Percentiles rank a stretch among this genome's conserved stretches.
phyloP scores from a whole-genome alignment of 371 early-diverging fungal genomes.

The Mucor circinelloides region DNA sequence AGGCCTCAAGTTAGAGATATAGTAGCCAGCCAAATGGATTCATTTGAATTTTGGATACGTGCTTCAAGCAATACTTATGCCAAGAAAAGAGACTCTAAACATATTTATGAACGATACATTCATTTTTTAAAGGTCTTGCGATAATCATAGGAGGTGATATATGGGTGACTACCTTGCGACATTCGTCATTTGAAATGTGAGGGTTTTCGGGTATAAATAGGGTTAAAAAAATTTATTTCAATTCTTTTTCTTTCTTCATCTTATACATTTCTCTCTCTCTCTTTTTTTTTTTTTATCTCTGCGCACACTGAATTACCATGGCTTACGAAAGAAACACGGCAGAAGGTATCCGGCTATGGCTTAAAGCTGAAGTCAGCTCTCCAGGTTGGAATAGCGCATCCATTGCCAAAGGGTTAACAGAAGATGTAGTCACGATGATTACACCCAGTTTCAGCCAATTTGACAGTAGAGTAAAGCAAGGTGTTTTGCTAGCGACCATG shows the following conservation, averaged over 20 bases:
- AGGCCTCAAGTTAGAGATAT: no score
- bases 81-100: no score
- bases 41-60: no score
- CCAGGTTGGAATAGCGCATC: slow-evolving; percentile 34
- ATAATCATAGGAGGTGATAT: not conserved
- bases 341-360: slow-evolving; percentile 33
- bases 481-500: slow-evolving; percentile 20
- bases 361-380: slow-evolving; percentile 25
- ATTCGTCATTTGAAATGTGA: not conserved
- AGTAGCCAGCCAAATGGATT: no score
- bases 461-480: slow-evolving; percentile 23
- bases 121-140: not conserved
- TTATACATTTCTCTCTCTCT: slow-evolving; percentile 2
- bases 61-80: no score
- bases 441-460: slow-evolving; percentile 22
- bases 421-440: slow-evolving; percentile 31
- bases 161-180: not conserved
- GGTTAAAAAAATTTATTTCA: slow-evolving; percentile 6
- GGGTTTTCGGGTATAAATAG: slow-evolving; percentile 9
- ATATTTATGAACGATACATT: no score
- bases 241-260: slow-evolving; percentile 12
- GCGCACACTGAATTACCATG: slow-evolving; percentile 2
- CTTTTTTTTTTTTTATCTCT: slow-evolving; percentile 7
- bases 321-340: slow-evolving; percentile 31
- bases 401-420: slow-evolving; percentile 35